Percentiles rank a stretch among this genome's conserved stretches.
Evolutionary conservation across 345 rosid species (phyloP).

Genomic region (Syzygium aromaticum): DNA sequence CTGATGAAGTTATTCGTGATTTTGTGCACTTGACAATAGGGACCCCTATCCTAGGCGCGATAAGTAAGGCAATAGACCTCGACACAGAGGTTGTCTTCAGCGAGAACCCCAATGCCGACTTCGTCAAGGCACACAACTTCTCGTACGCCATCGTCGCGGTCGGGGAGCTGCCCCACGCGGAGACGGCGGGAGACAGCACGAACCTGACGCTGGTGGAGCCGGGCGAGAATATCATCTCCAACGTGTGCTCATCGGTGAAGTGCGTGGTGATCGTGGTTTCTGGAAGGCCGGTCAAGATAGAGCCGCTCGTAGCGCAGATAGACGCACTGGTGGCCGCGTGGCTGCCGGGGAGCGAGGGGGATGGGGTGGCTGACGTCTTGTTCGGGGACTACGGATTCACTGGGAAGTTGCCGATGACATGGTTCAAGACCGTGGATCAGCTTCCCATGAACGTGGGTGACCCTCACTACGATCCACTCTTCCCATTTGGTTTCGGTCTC

Average conservation of each 20-base stretch:
- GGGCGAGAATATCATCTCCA: constrained; percentile 28
- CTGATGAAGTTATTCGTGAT: not conserved
- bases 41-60: constrained; percentile 62
- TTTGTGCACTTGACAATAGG: constrained; percentile 15
- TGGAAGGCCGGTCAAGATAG: constrained; percentile 59
- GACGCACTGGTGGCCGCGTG: constrained; percentile 79
- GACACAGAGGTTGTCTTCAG: constrained; percentile 28
- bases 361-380: constrained; percentile 67
- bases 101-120: constrained; percentile 33
- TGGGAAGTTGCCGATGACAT: constrained; percentile 44
- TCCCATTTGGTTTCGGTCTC: constrained; percentile 70
- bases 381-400: constrained; percentile 73
- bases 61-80: constrained; percentile 42
- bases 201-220: constrained; percentile 54
- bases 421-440: constrained; percentile 82
- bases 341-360: constrained; percentile 84
- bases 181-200: constrained; percentile 50
- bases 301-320: constrained; percentile 34
- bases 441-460: constrained; percentile 84
- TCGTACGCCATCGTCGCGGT: constrained; percentile 60
- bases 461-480: constrained; percentile 58
- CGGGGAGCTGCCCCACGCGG: constrained; percentile 79
- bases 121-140: constrained; percentile 32
- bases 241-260: constrained; percentile 50
- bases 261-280: constrained; percentile 57